Percentiles rank a stretch among this genome's conserved stretches.
phyloP scores from a whole-genome alignment of 768 basidiomycete genomes.

The Termitomyces sp. region DNA sequence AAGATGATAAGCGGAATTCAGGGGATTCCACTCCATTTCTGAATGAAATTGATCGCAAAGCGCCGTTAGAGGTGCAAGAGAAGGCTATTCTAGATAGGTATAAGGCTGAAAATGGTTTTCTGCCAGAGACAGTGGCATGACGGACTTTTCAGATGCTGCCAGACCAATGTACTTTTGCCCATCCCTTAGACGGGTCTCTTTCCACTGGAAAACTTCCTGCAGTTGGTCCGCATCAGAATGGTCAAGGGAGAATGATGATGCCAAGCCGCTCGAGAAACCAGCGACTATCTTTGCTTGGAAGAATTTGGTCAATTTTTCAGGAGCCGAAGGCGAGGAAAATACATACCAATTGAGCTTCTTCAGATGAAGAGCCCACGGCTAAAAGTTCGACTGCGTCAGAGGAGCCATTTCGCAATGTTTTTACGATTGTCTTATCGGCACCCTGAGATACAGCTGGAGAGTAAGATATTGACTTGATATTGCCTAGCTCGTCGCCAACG shows the following conservation, averaged over 20 bases:
- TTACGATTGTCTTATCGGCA: constrained; percentile 28
- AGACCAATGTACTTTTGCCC: constrained; percentile 62
- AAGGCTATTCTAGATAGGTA: constrained; percentile 38
- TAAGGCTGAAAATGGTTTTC: not conserved
- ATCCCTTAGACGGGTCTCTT: constrained; percentile 51
- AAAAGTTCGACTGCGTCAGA: constrained; percentile 29
- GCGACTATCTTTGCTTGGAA: constrained; percentile 59
- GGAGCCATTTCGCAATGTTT: constrained; percentile 27
- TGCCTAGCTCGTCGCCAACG: constrained; percentile 75
- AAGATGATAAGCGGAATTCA: constrained; percentile 28
- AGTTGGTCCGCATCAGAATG: constrained; percentile 31
- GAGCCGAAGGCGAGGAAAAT: not conserved
- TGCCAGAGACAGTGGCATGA: not conserved
- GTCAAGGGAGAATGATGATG: constrained; percentile 36
- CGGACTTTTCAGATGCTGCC: constrained; percentile 43
- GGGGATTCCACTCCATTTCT: constrained; percentile 18
- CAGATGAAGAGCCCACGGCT: constrained; percentile 19
- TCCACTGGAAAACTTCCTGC: constrained; percentile 47
- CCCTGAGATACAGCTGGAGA: constrained; percentile 20
- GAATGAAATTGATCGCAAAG: constrained; percentile 46
- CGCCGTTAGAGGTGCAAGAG: constrained; percentile 75
- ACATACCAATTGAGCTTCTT: constrained; percentile 33
- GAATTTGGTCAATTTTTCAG: constrained; percentile 5
- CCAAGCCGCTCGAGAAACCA: constrained; percentile 56
- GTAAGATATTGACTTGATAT: constrained; percentile 58